A percentile compares a stretch with the other conserved stretches of the same genome.
These are phyloP conservation scores for Phialophora chinensis DNA, from an alignment of 2,329 filamentous ascomycete genomes.

Conservation along the genomic window DNA sequence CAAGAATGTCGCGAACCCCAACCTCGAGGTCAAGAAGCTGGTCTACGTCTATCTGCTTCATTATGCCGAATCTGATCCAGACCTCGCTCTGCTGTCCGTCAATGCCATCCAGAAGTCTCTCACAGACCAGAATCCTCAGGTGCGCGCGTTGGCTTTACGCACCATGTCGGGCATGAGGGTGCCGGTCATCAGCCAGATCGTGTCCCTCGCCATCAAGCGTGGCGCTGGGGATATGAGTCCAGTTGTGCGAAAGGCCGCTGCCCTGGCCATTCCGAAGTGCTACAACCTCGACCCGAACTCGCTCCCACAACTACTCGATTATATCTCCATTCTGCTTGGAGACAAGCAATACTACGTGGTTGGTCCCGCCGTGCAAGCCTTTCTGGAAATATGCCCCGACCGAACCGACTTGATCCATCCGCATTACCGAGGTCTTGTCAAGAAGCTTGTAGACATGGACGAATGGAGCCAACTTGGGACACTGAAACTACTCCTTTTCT, in stretches of 20 bases:
- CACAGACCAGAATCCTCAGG: constrained; percentile 86
- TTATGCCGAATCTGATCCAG: constrained; percentile 94
- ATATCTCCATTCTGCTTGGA: constrained; percentile 75
- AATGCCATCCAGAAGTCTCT: constrained; percentile 99
- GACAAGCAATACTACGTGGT: constrained; percentile 98
- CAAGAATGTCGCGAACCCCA: constrained; percentile 95
- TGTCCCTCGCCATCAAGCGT: constrained; percentile 93
- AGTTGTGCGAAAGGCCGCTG: constrained; percentile 88
- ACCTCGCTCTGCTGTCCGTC: constrained; percentile 93
- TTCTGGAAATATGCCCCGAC: constrained; percentile 86
- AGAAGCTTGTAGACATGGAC: constrained; percentile 97
- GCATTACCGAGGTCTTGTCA: constrained; percentile 82
- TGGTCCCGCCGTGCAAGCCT: constrained; percentile 87
- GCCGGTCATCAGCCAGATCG: constrained; percentile 96
- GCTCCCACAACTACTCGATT: constrained; percentile 81
- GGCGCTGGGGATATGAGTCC: constrained; percentile 93
- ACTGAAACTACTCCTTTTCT: constrained; percentile 79
- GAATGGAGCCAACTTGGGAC: constrained; percentile 95
- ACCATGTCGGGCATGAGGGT: constrained; percentile 99
- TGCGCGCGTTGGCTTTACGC: constrained; percentile 87
- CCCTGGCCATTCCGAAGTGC: constrained; percentile 93
- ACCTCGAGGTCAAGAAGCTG: constrained; percentile 94
- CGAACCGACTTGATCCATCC: constrained; percentile 87
- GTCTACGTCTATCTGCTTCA: constrained; percentile 98
- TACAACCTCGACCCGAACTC: constrained; percentile 88